Conservation (phyloP, 2,329 filamentous ascomycete species). For the Cordyceps cateniannulata region DNA sequence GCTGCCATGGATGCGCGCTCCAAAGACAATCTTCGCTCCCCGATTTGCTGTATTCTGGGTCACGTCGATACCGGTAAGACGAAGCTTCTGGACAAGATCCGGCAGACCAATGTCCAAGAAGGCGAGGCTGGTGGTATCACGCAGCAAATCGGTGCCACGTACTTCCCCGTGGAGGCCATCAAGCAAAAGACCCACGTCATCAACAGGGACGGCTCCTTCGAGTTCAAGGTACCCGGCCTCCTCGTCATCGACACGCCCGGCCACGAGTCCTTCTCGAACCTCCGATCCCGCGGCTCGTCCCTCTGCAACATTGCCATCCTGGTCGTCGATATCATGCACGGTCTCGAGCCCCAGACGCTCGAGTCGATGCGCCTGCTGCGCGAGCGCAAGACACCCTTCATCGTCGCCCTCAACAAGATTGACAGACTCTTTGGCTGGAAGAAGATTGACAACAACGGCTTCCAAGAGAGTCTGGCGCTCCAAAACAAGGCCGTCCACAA, state of each 20-base stretch:
- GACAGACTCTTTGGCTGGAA: constrained; percentile 99
- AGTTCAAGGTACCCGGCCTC: constrained; percentile 96
- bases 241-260: constrained; percentile 96
- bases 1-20: constrained; percentile 86
- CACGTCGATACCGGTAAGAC: constrained; percentile 99
- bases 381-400: constrained; percentile 93
- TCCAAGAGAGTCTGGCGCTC: constrained; percentile 81
- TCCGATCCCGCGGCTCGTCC: constrained; percentile 92
- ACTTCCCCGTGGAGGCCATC: constrained; percentile 94
- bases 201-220: constrained; percentile 82
- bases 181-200: constrained; percentile 88
- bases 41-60: constrained; percentile 98
- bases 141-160: constrained; percentile 98
- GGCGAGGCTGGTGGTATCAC: constrained; percentile 99
- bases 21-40: constrained; percentile 89
- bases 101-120: constrained; percentile 97
- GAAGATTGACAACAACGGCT: constrained; percentile 97
- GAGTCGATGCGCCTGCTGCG: constrained; percentile 94
- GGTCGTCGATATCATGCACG: constrained; percentile 99
- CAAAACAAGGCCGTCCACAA: constrained; percentile 91
- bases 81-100: constrained; percentile 97
- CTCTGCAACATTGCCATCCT: constrained; percentile 99
- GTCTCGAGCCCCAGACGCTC: constrained; percentile 90
- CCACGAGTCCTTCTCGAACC: constrained; percentile 99
- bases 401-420: constrained; percentile 98